Evolutionary conservation across 1,284 basidiomycete species (phyloP), one percentile per base, ranked within the genome.

Genomic region (Sphagnurus paluster): DNA sequence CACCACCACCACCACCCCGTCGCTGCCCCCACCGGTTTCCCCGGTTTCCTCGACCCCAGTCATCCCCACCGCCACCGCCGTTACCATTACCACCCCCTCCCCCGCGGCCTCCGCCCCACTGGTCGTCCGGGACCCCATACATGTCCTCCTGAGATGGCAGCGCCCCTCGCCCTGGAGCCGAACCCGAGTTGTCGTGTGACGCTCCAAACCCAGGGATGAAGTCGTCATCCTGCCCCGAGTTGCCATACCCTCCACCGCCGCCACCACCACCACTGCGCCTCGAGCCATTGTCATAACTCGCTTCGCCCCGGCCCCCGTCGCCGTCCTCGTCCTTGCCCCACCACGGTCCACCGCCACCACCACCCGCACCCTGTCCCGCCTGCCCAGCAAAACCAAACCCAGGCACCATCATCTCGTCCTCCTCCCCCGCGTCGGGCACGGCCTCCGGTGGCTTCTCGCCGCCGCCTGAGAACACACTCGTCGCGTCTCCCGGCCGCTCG

Each of bases 371-470:
- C 52, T 46, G 40, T 49, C 50, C 29, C 29, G 29, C 29, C 11
- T 26, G 25, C 30, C 55, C 59, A 23, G 39, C 48, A n/a, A 56
- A 70, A 28, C 74, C 74, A 44, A 83, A 79, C 7, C 84, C 83
- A 37, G 83, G 84, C 1, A 84, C 79, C 71, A 84, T 79, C n/a
- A 67, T 75, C 24, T 84, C 86, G 35, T 85, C 80, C n/a, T 90
- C 88, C 3, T 84, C 84, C 40, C 75, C 76, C 53, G 71, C 65
- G 55, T 79, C 84, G n/a, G n/a, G n/a, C 6, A 66, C 65, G 32
- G 75, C 68, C 54, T 79, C 82, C 0, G 82, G 84, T 13, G 87
- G 88, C 65, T 89, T 89, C 70, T 87, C 84, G 16, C 87, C 87
- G 4, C 85, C 86, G 5, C 80, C 84, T 0, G 78, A 79, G 64